These are phyloP conservation scores for Pseudonitzschia multistriata DNA, from an alignment of 108 stramenopile species.

Conservation along the genomic window DNA sequence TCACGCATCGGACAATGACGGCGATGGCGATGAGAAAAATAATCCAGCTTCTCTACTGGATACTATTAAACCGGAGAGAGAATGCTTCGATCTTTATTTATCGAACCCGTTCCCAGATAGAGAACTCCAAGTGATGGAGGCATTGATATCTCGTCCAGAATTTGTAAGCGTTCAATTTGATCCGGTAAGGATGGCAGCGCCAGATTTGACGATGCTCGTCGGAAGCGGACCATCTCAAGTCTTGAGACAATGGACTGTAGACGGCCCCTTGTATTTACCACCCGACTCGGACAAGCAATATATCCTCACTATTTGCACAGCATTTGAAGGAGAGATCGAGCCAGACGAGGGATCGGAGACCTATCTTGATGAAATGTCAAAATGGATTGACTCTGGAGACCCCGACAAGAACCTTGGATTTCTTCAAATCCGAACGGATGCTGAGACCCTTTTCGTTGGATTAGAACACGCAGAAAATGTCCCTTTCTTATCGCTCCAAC, in stretches of 20 bases:
- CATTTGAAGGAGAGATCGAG: conserved; percentile 16
- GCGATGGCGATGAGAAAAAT: conserved; percentile 10
- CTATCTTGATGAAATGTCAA: conserved; percentile 36
- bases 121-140: conserved; percentile 48
- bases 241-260: conserved; percentile 34
- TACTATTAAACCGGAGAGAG: conserved; percentile 15
- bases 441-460: conserved; percentile 45
- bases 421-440: conserved; percentile 48
- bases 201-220: conserved; percentile 16
- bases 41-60: conserved; percentile 6
- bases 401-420: conserved; percentile 45
- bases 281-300: conserved; percentile 44
- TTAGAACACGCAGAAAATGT: conserved; percentile 27
- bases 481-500: conserved; percentile 11
- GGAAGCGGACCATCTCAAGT: conserved; percentile 29
- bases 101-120: conserved; percentile 44
- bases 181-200: conserved; percentile 15
- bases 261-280: conserved; percentile 32
- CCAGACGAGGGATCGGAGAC: conserved; percentile 11
- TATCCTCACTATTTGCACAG: conserved; percentile 46
- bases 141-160: conserved; percentile 49
- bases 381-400: conserved; percentile 33
- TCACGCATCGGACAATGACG: not conserved
- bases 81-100: conserved; percentile 56
- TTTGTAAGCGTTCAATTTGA: conserved; percentile 42